These are phyloP conservation scores for Polygonum maritimum DNA, from an alignment of 148 eudicot species.

Conservation along the genomic window DNA sequence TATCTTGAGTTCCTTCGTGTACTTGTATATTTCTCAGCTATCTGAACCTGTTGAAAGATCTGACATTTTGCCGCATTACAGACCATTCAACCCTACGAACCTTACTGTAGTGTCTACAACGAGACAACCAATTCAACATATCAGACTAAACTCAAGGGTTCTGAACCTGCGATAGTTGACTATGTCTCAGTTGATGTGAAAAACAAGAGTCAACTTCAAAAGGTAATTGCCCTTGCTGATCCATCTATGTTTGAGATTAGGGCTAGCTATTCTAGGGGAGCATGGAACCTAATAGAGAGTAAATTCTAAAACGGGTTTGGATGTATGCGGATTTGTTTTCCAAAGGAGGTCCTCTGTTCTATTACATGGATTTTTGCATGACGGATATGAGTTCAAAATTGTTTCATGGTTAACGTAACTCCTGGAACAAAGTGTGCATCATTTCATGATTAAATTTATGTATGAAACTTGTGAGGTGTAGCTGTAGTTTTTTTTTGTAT, in stretches of 20 bases:
- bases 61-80: slow-evolving; percentile 28
- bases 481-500: neutral
- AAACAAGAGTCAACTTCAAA: slow-evolving; percentile 51
- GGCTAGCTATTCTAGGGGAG: neutral
- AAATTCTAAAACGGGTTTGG: neutral
- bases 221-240: slow-evolving; percentile 30
- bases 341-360: neutral
- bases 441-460: neutral
- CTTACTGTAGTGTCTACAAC: slow-evolving; percentile 56
- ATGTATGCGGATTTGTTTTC: neutral
- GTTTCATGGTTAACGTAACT: neutral
- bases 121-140: slow-evolving; percentile 24
- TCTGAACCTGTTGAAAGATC: slow-evolving; percentile 8
- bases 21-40: slow-evolving; percentile 8
- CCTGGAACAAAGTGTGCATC: neutral
- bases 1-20: neutral
- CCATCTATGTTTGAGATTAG: neutral
- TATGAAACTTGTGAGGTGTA: neutral
- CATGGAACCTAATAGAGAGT: neutral
- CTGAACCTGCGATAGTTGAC: slow-evolving; percentile 70
- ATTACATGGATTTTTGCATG: neutral
- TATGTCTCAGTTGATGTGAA: slow-evolving; percentile 82
- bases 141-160: slow-evolving; percentile 41
- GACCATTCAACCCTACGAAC: slow-evolving; percentile 50
- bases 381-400: neutral